A percentile compares a stretch with the other conserved stretches of the same genome.
Evolutionary conservation across 129 eudicot species (phyloP).

Genomic region (Helianthus tuberosus): DNA sequence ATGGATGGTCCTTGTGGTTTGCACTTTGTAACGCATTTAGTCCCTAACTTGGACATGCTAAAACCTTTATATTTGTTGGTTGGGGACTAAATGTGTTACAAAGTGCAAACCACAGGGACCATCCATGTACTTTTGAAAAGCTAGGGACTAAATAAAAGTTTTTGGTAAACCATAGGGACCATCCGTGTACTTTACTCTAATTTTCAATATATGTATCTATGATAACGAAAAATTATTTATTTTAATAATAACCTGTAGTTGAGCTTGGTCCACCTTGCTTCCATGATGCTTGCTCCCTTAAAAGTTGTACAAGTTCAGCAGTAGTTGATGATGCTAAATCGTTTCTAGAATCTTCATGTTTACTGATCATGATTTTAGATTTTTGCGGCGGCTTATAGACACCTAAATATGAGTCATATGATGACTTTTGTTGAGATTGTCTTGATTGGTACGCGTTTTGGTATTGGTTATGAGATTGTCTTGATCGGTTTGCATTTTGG

Average conservation of each 20-base stretch:
- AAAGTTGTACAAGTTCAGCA: slow-evolving; percentile 64
- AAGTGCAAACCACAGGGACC: too few species aligned
- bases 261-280: slow-evolving; percentile 36
- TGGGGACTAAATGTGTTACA: too few species aligned
- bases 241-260: slow-evolving; percentile 36
- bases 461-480: slow-evolving; percentile 20
- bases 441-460: slow-evolving; percentile 42
- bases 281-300: slow-evolving; percentile 71
- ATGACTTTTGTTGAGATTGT: slow-evolving; percentile 23
- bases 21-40: too few species aligned
- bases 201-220: not conserved
- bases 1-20: too few species aligned
- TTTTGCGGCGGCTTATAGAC: slow-evolving; percentile 32
- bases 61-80: too few species aligned
- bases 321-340: slow-evolving; percentile 51
- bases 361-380: slow-evolving; percentile 37
- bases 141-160: too few species aligned
- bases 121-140: too few species aligned
- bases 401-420: slow-evolving; percentile 18
- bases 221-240: not conserved
- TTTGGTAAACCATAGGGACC: too few species aligned
- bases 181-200: too few species aligned
- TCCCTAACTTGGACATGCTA: too few species aligned
- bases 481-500: slow-evolving; percentile 31
- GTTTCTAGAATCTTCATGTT: slow-evolving; percentile 34